phyloP scores from a whole-genome alignment of 139 green algal species.

The Haematococcus sp. region DNA sequence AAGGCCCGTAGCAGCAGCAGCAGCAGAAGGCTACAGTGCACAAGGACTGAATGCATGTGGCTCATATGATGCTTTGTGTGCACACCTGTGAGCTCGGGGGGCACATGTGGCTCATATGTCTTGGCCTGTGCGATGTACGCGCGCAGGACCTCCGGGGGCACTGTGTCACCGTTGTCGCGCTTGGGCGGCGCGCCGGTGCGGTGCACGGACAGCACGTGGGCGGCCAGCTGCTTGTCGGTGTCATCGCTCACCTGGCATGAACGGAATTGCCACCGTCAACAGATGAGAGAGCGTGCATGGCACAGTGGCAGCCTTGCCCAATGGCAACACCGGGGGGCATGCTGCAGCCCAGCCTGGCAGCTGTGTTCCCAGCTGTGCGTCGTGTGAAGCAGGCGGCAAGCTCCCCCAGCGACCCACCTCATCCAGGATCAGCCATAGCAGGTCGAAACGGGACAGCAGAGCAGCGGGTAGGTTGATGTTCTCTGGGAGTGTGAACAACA shows the following conservation, averaged over 20 bases:
- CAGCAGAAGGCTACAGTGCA: too few species aligned
- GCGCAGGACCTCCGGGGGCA: constrained; percentile 70
- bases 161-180: constrained; percentile 16
- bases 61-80: neutral
- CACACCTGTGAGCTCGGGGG: constrained; percentile 70
- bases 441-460: constrained; percentile 84
- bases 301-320: too few species aligned
- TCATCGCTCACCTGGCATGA: constrained; percentile 52
- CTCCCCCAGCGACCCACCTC: too few species aligned
- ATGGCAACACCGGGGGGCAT: too few species aligned
- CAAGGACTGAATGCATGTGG: too few species aligned
- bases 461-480: constrained; percentile 96
- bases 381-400: too few species aligned
- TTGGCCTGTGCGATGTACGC: constrained; percentile 85
- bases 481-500: constrained; percentile 61
- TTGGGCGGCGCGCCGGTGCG: neutral
- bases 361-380: too few species aligned
- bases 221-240: constrained; percentile 74
- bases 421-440: constrained; percentile 99
- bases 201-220: constrained; percentile 95
- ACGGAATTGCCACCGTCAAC: neutral
- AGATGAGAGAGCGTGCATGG: too few species aligned
- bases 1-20: too few species aligned
- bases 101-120: constrained; percentile 73
- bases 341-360: too few species aligned